Percentiles rank a stretch among this genome's conserved stretches.
These are phyloP conservation scores for Elsinoe perseae DNA, from an alignment of 2,329 filamentous ascomycete genomes.

Conservation along the genomic window DNA sequence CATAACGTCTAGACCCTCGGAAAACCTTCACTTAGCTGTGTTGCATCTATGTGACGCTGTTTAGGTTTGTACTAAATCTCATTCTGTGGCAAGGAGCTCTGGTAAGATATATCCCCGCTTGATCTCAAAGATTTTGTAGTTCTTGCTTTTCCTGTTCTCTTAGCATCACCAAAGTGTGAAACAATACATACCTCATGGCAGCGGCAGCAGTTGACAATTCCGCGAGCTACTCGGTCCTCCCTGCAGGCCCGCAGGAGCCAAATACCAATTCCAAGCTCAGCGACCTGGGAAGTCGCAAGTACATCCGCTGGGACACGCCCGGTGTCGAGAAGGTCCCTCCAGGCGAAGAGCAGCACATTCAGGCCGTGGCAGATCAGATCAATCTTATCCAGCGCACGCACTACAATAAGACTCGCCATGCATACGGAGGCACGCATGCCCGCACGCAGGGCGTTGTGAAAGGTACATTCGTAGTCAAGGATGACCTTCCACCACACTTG, in stretches of 20 bases:
- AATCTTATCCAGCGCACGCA: constrained; percentile 40
- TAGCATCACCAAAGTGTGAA: neutral
- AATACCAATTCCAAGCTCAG: constrained; percentile 2
- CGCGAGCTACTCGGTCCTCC: constrained; percentile 17
- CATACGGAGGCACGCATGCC: constrained; percentile 38
- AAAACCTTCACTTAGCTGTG: neutral
- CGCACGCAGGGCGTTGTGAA: constrained; percentile 44
- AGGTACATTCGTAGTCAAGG: constrained; percentile 37
- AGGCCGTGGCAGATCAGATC: constrained; percentile 40
- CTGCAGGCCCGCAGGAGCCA: constrained; percentile 14
- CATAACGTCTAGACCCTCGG: constrained; percentile 4
- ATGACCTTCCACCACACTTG: constrained; percentile 38
- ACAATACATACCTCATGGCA: neutral
- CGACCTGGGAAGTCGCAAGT: constrained; percentile 25
- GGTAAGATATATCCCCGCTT: no score
- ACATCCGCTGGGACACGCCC: constrained; percentile 36
- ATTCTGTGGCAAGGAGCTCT: neutral
- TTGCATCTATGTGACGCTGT: neutral
- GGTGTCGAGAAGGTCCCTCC: constrained; percentile 36
- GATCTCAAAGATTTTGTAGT: no score
- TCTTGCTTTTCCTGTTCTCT: neutral
- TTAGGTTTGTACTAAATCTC: neutral
- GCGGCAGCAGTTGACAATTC: constrained; percentile 16
- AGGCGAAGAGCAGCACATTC: constrained; percentile 38
- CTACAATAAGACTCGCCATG: constrained; percentile 37